These are phyloP conservation scores for Mastigamoeba balamuthi DNA, from an alignment of 78 protist genomes.

Conservation along the genomic window DNA sequence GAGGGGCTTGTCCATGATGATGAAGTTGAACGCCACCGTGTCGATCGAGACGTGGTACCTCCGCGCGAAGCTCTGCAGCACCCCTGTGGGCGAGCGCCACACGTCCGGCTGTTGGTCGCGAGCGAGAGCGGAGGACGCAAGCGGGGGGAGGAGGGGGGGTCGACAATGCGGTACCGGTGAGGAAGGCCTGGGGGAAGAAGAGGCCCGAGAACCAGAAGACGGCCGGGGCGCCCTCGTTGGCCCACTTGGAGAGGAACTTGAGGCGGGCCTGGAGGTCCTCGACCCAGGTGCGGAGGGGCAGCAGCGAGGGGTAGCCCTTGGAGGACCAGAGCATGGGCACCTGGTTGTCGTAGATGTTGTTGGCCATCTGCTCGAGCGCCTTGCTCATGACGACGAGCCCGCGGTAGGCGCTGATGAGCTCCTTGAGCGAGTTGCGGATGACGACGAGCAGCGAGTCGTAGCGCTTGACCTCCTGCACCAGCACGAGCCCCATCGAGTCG, in stretches of 20 bases:
- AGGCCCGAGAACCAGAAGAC: slow-evolving; percentile 64
- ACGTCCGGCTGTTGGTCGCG: no score
- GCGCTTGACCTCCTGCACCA: slow-evolving; percentile 66
- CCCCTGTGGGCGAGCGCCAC: slow-evolving; percentile 73
- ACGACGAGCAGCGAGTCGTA: slow-evolving; percentile 55
- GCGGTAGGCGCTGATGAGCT: slow-evolving; percentile 56
- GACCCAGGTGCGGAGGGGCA: slow-evolving; percentile 65
- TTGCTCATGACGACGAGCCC: slow-evolving; percentile 71
- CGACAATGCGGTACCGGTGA: slow-evolving; percentile 77
- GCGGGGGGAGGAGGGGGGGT: slow-evolving; percentile 48
- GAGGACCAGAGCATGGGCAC: slow-evolving; percentile 39
- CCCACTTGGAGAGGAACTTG: slow-evolving; percentile 38
- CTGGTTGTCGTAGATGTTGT: slow-evolving; percentile 31
- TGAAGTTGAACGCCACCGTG: slow-evolving; percentile 34
- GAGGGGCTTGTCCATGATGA: background rate
- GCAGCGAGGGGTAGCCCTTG: slow-evolving; percentile 67
- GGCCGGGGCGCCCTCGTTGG: slow-evolving; percentile 39
- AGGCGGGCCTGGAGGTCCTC: slow-evolving; percentile 47
- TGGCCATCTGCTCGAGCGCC: slow-evolving; percentile 42
- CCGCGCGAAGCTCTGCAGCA: slow-evolving; percentile 73
- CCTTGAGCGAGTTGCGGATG: slow-evolving; percentile 17
- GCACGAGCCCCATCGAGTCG: slow-evolving; percentile 46
- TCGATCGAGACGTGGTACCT: slow-evolving; percentile 58
- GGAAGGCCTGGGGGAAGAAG: slow-evolving; percentile 88
- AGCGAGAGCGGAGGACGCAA: no score